Base-by-base conservation (phyloP, 768 basidiomycete species). In the Auriscalpium orientale region DNA sequence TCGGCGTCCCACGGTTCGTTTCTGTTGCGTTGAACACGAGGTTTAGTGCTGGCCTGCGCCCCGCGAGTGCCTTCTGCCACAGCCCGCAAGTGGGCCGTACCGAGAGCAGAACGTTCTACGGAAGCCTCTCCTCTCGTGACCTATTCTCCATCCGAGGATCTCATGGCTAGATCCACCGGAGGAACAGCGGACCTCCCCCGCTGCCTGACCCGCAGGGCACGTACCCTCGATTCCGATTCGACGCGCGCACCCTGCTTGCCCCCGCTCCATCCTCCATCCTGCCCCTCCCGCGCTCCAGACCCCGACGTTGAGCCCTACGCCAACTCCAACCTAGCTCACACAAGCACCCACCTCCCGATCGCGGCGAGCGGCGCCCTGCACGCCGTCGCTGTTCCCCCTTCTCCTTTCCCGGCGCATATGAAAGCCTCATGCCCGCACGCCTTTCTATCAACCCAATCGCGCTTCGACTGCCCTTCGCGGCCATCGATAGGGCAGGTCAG, bases 361-460 rank as follows among this genome's bases (percentile, higher is more conserved):
- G 28, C 28, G 28, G 28, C 28, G 28, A 28, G 28, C 49, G 57
- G 59, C 53, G 45, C 60, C 60, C 54, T 51, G 51, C 53, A 58
- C 54, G 54, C 59, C 52, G 54, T 56, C 51, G 55, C 58, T 53
- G 60, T 59, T 58, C 53, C 60, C 37, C 58, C 58, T 51, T 56
- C 58, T 56, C 58, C 58, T 53, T 62, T 55, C 58, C 50, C 53
- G 61, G 59, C 58, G 58, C 59, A 62, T 55, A 62, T 62, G 61
- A 62, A 62, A 49, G 58, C 59, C 59, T 60, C 61, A 61, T 62
- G 61, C 49, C 51, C 20, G n/a, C 53, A 52, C 48, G 54, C 53
- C 47, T 55, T 46, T 61, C 56, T 62, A 62, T 62, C 61, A 55
- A 51, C 54, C 55, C 49, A 59, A 62, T 62, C 59, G 59, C 54